phyloP scores from a whole-genome alignment of 1,284 basidiomycete species.

The Sanghuangporus sanghuang region DNA sequence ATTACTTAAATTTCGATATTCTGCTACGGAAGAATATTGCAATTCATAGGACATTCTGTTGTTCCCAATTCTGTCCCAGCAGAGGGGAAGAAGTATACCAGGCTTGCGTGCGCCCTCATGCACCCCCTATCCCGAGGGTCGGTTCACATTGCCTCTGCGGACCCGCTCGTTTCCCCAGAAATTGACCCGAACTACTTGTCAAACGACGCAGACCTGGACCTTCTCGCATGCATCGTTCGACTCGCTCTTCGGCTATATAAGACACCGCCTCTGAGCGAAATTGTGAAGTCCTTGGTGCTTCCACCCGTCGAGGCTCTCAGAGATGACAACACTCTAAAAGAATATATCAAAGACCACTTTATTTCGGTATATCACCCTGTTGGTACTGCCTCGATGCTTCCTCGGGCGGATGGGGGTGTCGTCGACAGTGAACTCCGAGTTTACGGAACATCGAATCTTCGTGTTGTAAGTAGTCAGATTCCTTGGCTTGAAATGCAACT shows the following conservation, averaged over 20 bases:
- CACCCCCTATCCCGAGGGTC: conserved; percentile 21
- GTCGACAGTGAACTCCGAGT: conserved; percentile 39
- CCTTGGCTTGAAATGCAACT: background rate
- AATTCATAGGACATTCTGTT: background rate
- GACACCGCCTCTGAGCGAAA: background rate
- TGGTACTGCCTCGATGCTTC: conserved; percentile 47
- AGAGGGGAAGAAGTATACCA: conserved; percentile 13
- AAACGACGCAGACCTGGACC: conserved; percentile 17
- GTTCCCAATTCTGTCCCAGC: background rate
- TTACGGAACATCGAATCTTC: conserved; percentile 22
- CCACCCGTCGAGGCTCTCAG: background rate
- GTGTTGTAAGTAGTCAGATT: conserved; percentile 3
- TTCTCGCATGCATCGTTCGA: conserved; percentile 16
- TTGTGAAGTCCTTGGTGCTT: conserved; percentile 5
- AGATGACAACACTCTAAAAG: background rate
- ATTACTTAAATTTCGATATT: background rate
- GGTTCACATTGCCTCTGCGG: conserved; percentile 18
- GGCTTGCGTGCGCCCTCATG: conserved; percentile 17
- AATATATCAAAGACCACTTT: background rate
- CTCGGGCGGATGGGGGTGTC: conserved; percentile 44
- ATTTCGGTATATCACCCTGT: conserved; percentile 19
- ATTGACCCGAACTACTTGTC: conserved; percentile 20
- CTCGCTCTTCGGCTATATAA: conserved; percentile 14
- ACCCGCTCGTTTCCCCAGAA: conserved; percentile 17
- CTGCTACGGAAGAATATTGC: background rate